Conservation (phyloP, 2,329 filamentous ascomycete genomes). For the Hymenoscyphus infarciens region DNA sequence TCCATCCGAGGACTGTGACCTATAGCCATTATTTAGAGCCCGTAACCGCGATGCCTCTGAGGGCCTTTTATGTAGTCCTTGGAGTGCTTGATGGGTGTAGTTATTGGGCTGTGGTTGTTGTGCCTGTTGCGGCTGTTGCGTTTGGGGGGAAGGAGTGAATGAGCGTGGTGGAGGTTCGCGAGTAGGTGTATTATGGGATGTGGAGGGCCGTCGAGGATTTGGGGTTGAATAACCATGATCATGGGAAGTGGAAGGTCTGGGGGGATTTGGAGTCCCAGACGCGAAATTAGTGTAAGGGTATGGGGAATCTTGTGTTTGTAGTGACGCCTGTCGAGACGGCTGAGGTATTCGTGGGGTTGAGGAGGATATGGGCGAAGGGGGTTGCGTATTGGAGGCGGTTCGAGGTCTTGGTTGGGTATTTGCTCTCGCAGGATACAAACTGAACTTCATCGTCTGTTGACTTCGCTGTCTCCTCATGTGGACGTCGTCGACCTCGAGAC, state of each 20-base stretch:
- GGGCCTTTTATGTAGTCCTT: conserved; percentile 25
- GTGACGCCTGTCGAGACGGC: neutral
- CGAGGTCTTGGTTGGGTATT: conserved; percentile 16
- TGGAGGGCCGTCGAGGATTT: conserved; percentile 23
- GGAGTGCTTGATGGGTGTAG: conserved; percentile 12
- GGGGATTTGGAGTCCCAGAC: conserved; percentile 9
- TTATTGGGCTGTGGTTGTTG: neutral
- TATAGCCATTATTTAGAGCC: conserved; percentile 33
- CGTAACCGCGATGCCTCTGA: conserved; percentile 35
- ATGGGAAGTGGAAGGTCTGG: conserved; percentile 15
- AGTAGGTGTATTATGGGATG: conserved; percentile 25
- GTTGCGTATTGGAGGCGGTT: conserved; percentile 21
- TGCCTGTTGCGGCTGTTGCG: conserved; percentile 1
- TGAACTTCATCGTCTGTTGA: conserved; percentile 29
- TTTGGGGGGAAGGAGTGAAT: conserved; percentile 23
- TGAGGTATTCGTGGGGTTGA: conserved; percentile 2
- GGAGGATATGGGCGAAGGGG: conserved; percentile 9
- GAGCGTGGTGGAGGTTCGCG: conserved; percentile 25
- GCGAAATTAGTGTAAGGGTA: conserved; percentile 16
- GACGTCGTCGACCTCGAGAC: conserved; percentile 16
- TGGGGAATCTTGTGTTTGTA: conserved; percentile 15
- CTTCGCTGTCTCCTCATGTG: conserved; percentile 26
- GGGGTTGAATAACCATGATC: conserved; percentile 5
- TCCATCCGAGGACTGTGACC: conserved; percentile 28
- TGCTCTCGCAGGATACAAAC: conserved; percentile 25